Base-by-base conservation (phyloP, 805 yeast species). In the Monosporozyma unispora region DNA sequence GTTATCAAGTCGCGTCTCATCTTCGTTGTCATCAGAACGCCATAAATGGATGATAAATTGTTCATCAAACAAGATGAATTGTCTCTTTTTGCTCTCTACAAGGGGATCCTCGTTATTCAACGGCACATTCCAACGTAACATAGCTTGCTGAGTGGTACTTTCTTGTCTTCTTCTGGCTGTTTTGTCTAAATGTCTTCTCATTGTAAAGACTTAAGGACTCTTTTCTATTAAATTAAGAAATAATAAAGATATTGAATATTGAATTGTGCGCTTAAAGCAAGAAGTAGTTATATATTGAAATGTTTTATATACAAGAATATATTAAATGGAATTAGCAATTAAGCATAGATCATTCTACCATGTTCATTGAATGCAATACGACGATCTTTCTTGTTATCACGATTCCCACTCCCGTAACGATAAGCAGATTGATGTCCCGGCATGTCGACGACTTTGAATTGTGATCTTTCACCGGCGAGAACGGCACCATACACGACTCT, bases 331-430 rank as follows among this genome's bases (percentile, higher is more conserved):
- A n/a, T 16, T 37, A 18, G 14, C 7, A 2, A 12, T 53, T 51
- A 66, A 39, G 61, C 54, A 48, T 66, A 66, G 5, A 67, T 54
- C 68, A 64, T 82, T 58, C 76, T 77, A 59, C 95, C 95, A 50
- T 75, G 71, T 56, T 79, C 77, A 61, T 84, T 82, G 65, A 75
- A 86, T 2, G 82, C 86, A 57, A 85, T 74, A 56, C 75, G 78
- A 69, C 98, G 81, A 65, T 87, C 84, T 63, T 82, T 86, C 77
- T 84, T 87, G 60, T 79, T 82, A 69, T 91, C 98, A 72, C 96
- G 87, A 56, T 82, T 76, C 18, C 88, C 78, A 39, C 89, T 87
- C 69, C 98, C 98, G 64, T 91, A 91, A 63, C 98, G 81, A 77
- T 71, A 80, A 46, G 98, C 99, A 48, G 89, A 93, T 49, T 79